These are phyloP conservation scores for Lineolata rhizophorae DNA, from an alignment of 495 filamentous ascomycete species.

Conservation along the genomic window DNA sequence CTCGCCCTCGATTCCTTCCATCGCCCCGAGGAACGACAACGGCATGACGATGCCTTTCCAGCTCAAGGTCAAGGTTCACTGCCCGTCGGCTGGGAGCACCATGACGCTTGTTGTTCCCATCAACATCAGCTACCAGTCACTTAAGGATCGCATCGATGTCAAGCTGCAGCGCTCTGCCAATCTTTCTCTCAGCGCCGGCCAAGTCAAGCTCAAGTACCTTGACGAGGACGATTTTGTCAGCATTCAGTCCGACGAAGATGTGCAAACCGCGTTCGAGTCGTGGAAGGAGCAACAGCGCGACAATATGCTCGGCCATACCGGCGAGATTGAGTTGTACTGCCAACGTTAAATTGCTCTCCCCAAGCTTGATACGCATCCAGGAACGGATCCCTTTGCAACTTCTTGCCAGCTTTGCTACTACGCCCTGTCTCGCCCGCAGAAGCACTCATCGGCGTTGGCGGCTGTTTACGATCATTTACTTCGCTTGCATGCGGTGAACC, in stretches of 20 bases:
- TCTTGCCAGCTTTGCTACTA: no score
- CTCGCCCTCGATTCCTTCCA: neutral
- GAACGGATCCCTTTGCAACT: no score
- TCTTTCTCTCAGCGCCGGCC: conserved; percentile 54
- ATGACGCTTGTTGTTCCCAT: conserved; percentile 82
- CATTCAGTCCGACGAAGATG: conserved; percentile 86
- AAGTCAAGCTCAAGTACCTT: conserved; percentile 63
- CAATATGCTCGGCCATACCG: conserved; percentile 41
- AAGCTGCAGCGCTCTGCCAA: conserved; percentile 70
- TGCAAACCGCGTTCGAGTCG: conserved; percentile 80
- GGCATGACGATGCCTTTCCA: conserved; percentile 28
- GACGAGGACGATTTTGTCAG: conserved; percentile 89
- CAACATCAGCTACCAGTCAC: conserved; percentile 77
- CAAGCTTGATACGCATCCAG: no score
- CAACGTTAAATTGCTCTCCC: conserved; percentile 18
- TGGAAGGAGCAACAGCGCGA: conserved; percentile 59
- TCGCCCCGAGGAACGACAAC: neutral
- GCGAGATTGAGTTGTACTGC: conserved; percentile 68
- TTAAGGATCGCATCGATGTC: conserved; percentile 91
- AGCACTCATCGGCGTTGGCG: no score
- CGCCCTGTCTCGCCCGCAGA: no score
- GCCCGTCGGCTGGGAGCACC: conserved; percentile 50
- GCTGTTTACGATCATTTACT: no score
- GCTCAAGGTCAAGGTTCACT: conserved; percentile 85
- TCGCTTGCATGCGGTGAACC: no score